A percentile compares a stretch with the other conserved stretches of the same genome.
Conservation (phyloP, 768 basidiomycete species). For the Ramaria sp. region DNA sequence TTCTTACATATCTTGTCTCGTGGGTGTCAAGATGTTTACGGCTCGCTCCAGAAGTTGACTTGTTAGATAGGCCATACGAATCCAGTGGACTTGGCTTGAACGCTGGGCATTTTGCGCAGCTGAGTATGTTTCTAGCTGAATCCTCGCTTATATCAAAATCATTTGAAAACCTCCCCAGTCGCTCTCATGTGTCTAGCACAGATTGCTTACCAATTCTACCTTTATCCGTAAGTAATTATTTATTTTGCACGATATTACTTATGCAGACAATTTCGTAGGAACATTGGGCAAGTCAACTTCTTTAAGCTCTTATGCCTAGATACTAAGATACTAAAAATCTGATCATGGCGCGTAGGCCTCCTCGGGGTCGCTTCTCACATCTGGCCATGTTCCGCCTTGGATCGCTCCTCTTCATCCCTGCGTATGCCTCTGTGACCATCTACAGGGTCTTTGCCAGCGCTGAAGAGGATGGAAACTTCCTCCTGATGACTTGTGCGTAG, state of each 20-base stretch:
- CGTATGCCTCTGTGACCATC: constrained; percentile 70
- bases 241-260: neutral
- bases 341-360: constrained; percentile 39
- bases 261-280: constrained; percentile 26
- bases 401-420: constrained; percentile 76
- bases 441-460: constrained; percentile 66
- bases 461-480: constrained; percentile 55
- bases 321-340: neutral
- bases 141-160: neutral
- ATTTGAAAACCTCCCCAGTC: constrained; percentile 32
- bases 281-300: constrained; percentile 43
- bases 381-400: constrained; percentile 87
- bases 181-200: constrained; percentile 92
- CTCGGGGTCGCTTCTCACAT: constrained; percentile 73
- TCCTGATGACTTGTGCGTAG: constrained; percentile 71
- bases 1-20: constrained; percentile 88
- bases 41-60: constrained; percentile 1
- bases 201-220: constrained; percentile 83
- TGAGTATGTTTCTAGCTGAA: constrained; percentile 43
- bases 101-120: constrained; percentile 84
- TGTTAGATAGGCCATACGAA: constrained; percentile 49
- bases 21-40: constrained; percentile 29
- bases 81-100: constrained; percentile 86
- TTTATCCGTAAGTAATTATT: constrained; percentile 62
- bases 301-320: neutral